Evolutionary conservation across 495 filamentous ascomycete genomes (phyloP), one percentile per base, ranked within the genome.

Genomic region (Aspergillus taichungensis): DNA sequence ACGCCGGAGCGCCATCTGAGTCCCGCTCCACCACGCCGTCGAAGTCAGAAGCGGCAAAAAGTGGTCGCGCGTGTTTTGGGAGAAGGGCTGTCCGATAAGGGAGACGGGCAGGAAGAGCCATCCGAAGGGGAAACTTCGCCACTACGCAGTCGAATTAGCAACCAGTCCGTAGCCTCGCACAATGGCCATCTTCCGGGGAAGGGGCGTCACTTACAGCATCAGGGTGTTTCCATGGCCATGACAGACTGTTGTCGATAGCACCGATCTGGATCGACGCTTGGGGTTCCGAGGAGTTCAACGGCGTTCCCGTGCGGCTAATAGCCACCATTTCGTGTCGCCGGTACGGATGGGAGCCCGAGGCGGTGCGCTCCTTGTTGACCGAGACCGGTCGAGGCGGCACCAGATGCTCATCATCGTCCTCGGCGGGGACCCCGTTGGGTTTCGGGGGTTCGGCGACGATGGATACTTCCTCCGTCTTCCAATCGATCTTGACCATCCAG

Each of bases 171-270:
- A n/a, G 4, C 18, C 18, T 24, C 18, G 18, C 18, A 4, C 18
- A 24, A 4, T n/a, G 4, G 18, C 18, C 18, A 24, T 24, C 18
- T 24, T 24, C 1, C 18, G 18, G 18, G 18, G 18, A 24, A 4
- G 18, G 18, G 1, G n/a, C n/a, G n/a, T 9, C 12, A 67, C 78
- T 62, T 73, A 83, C 79, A 40, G 92, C 90, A 71, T 98, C 92
- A 1, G 92, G 92, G 54, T 98, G 92, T 62, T 98, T 98, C 92
- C 92, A 98, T 8, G 92, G 92, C 87, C 94, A 98, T 6, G 92
- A 97, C 42, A 98, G 58, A 53, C 89, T 95, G 61, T 98, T 98
- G 61, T 98, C 92, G 52, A 98, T 98, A 43, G 92, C 92, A 18
- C 92, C 92, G 47, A 98, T 76, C 9, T 80, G 74, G 30, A 95